Evolutionary conservation across 176 grass and related monocot genomes (phyloP).

Genomic region (Elymus sibiricus): DNA sequence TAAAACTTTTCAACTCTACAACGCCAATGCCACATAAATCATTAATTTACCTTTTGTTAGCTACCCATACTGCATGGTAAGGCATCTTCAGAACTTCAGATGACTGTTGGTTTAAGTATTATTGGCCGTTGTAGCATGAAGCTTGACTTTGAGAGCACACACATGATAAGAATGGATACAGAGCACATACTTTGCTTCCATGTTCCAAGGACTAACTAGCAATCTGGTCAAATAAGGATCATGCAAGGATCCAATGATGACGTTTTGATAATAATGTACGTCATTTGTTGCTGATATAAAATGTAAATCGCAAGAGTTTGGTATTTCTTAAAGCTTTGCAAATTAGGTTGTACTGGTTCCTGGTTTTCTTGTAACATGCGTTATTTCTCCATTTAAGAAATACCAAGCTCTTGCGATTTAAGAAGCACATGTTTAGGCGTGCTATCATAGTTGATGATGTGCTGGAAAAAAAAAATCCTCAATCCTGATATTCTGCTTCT

Average conservation of each 20-base stretch:
- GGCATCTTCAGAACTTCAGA: background rate
- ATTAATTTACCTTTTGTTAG: slow-evolving; percentile 7
- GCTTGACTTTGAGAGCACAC: background rate
- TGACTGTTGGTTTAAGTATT: background rate
- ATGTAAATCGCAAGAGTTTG: background rate
- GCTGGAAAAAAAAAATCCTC: background rate
- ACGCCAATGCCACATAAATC: background rate
- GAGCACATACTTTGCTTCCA: background rate
- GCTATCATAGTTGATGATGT: background rate
- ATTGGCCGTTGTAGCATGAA: background rate
- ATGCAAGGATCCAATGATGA: background rate
- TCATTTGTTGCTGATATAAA: background rate
- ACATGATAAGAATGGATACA: background rate
- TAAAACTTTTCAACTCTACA: background rate
- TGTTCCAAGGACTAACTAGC: background rate
- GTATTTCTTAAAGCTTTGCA: background rate
- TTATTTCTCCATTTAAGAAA: background rate
- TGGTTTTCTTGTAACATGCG: background rate
- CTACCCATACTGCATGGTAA: background rate
- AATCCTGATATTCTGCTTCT: slow-evolving; percentile 1
- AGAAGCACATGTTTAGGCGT: no score
- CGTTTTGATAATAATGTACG: background rate
- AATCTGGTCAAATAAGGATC: background rate
- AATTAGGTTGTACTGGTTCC: background rate
- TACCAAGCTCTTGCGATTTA: no score